Conservation (phyloP, 495 filamentous ascomycete genomes). For the Hypoxylon subgilvum region DNA sequence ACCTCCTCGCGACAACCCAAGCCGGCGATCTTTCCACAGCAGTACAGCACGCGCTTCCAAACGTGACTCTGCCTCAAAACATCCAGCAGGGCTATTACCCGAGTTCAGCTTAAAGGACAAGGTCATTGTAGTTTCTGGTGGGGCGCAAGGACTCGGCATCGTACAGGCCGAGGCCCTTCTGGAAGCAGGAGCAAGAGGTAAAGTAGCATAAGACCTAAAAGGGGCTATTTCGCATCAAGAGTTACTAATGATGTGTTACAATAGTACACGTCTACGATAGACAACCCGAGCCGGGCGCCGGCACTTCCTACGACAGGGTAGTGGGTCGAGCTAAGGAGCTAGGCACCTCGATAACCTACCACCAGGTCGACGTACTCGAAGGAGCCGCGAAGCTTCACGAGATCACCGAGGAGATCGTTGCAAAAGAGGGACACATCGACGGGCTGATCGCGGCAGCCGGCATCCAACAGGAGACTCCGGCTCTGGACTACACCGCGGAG, state of each 20-base stretch:
- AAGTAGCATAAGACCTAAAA: neutral
- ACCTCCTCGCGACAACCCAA: conserved; percentile 7
- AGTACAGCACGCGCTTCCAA: conserved; percentile 7
- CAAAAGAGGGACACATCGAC: conserved; percentile 74
- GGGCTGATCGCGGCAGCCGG: conserved; percentile 83
- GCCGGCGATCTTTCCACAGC: conserved; percentile 20
- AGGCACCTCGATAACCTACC: conserved; percentile 74
- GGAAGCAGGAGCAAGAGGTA: conserved; percentile 73
- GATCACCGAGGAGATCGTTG: conserved; percentile 71
- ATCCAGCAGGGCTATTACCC: conserved; percentile 56
- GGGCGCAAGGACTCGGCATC: conserved; percentile 77
- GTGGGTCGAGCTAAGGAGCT: conserved; percentile 71
- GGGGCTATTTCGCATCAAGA: neutral
- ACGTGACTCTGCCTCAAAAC: neutral
- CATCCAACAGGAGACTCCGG: conserved; percentile 74
- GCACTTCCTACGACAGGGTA: conserved; percentile 62
- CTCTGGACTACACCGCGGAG: conserved; percentile 70
- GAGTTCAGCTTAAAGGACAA: conserved; percentile 82
- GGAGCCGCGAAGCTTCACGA: conserved; percentile 70
- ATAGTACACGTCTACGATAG: conserved; percentile 65
- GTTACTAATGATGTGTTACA: conserved; percentile 9
- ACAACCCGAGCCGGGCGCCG: conserved; percentile 49
- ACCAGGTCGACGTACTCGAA: conserved; percentile 79
- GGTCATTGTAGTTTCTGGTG: conserved; percentile 80
- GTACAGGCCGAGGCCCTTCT: conserved; percentile 80